phyloP scores from a whole-genome alignment of 2,329 filamentous ascomycete species.

The Cadophora sp. region DNA sequence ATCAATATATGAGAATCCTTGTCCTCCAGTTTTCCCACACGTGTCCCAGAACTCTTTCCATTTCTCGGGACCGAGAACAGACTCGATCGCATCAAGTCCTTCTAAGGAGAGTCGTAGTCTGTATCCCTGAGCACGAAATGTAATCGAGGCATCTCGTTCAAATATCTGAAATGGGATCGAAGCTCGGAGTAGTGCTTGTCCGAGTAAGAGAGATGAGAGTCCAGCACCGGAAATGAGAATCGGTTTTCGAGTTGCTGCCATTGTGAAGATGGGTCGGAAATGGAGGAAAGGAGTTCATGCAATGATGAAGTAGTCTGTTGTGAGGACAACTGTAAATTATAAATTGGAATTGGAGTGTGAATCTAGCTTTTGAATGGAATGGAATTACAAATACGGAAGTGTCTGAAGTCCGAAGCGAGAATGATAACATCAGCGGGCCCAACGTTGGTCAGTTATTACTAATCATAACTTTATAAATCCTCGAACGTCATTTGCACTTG shows the following conservation, averaged over 20 bases:
- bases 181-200: conserved; percentile 46
- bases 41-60: conserved; percentile 64
- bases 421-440: too few species aligned
- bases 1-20: conserved; percentile 57
- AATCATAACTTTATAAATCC: too few species aligned
- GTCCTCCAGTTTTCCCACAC: conserved; percentile 66
- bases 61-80: conserved; percentile 55
- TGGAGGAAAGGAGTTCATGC: background rate
- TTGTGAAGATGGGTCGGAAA: background rate
- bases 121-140: conserved; percentile 68
- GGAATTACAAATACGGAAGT: conserved; percentile 1
- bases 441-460: too few species aligned
- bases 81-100: conserved; percentile 66
- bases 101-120: conserved; percentile 62
- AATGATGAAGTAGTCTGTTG: background rate
- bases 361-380: background rate
- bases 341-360: background rate
- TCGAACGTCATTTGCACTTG: too few species aligned
- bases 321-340: background rate
- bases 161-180: conserved; percentile 50
- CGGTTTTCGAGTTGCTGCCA: conserved; percentile 44
- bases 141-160: conserved; percentile 54
- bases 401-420: too few species aligned
- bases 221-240: conserved; percentile 52
- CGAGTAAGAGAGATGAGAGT: conserved; percentile 49